Evolutionary conservation across 768 basidiomycete genomes (phyloP), one percentile per base, ranked within the genome.

Genomic region (Gloeophyllum trabeum): DNA sequence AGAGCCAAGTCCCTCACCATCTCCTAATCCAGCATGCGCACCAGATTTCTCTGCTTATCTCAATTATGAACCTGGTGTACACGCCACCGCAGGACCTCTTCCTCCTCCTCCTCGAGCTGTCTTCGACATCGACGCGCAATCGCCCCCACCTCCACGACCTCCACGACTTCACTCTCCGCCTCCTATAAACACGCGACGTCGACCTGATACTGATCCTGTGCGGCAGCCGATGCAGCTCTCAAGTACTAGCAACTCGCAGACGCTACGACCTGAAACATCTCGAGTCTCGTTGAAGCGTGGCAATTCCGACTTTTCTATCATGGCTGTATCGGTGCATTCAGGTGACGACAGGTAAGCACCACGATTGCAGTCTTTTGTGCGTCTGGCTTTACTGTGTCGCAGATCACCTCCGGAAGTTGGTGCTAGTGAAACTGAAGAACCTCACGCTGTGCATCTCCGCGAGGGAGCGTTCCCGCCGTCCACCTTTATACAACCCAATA

Each of bases 61-160:
- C 41, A 60, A 67, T 50, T 82, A 84, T 51, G 71, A 81, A 45
- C 79, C 80, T 38, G 81, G 74, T 39, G 51, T 79, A 2, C 79
- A 87, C 58, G 67, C 81, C 5, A 83, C 71, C 19, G 83, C 82
- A 32, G 80, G 81, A 3, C 83, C 84, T 37, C 66, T 82, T 45
- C 82, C 84, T 22, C 73, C 75, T 24, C 82, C 81, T 6, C 81
- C 83, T 2, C 66, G 76, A 44, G 69, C 77, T 16, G 57, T 66
- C 43, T 69, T 76, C 23, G 55, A 49, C 22, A 56, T 43, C 18
- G 48, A 40, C 34, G 7, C 49, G 37, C 52, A 52, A 23, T 54
- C 47, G 44, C 58, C 60, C 26, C 46, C 10, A 52, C 54, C 20
- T 52, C 52, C 18, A 50, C 60, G 44, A 57, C 78, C 79, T 24